These are phyloP conservation scores for Brassica nigra DNA, from an alignment of 345 rosid genomes.

Conservation along the genomic window DNA sequence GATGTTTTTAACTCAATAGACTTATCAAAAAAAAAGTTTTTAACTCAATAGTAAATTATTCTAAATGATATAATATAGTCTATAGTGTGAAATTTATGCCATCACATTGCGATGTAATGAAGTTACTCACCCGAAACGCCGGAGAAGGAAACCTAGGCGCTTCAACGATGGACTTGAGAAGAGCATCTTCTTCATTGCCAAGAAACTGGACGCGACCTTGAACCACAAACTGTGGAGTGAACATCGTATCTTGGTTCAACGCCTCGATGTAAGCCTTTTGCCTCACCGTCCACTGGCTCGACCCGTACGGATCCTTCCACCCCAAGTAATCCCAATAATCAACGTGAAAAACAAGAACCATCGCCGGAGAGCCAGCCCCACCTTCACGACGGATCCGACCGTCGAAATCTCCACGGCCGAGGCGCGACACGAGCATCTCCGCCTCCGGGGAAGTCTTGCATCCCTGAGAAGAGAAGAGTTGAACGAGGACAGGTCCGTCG, in stretches of 20 bases:
- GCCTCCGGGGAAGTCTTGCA: slow-evolving; percentile 79
- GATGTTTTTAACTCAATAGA: background rate
- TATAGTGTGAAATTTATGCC: background rate
- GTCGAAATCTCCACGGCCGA: slow-evolving; percentile 81
- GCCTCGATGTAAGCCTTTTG: slow-evolving; percentile 87
- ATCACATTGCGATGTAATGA: background rate
- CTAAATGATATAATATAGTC: background rate
- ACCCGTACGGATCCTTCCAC: slow-evolving; percentile 87
- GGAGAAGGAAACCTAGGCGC: slow-evolving; percentile 73
- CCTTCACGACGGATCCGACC: slow-evolving; percentile 31
- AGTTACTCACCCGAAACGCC: slow-evolving; percentile 52
- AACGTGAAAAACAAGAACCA: slow-evolving; percentile 69
- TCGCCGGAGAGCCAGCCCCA: slow-evolving; percentile 52
- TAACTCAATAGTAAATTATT: background rate
- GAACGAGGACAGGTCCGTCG: slow-evolving; percentile 65
- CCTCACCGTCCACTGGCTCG: slow-evolving; percentile 76
- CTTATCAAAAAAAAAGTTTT: background rate
- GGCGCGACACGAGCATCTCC: slow-evolving; percentile 73
- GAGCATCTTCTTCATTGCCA: slow-evolving; percentile 64
- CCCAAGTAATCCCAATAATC: slow-evolving; percentile 92
- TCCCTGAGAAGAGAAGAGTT: slow-evolving; percentile 88
- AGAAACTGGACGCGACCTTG: slow-evolving; percentile 69
- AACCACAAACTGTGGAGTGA: slow-evolving; percentile 82
- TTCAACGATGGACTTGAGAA: slow-evolving; percentile 51
- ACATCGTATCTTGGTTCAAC: slow-evolving; percentile 74